Percentiles rank a stretch among this genome's conserved stretches.
Conservation (phyloP, 139 green algal species). For the Diplosphaera chodatii region DNA sequence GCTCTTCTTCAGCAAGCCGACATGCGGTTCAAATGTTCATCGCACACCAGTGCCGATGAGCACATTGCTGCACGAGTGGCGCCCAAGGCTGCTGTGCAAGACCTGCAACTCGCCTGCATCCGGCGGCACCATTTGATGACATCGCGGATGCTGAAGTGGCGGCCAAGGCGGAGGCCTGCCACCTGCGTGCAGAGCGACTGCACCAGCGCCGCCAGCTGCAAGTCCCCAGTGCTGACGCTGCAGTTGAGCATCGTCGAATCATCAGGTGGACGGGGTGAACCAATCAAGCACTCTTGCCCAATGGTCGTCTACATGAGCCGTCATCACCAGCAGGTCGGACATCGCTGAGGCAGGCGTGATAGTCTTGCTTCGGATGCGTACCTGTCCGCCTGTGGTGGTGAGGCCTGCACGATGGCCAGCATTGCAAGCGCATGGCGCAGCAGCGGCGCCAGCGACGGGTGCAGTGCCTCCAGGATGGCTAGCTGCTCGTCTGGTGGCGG, state of each 20-base stretch:
- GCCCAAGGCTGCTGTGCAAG: no score
- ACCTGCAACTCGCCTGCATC: no score
- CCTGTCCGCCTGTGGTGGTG: not conserved
- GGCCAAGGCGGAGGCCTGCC: slow-evolving; percentile 40
- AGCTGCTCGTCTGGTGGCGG: slow-evolving; percentile 61
- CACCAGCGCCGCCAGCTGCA: not conserved
- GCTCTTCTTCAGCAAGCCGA: no score
- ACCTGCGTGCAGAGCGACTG: not conserved
- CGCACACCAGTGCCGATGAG: no score
- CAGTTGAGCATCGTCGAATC: not conserved
- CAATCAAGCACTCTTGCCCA: no score
- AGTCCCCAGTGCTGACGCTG: no score
- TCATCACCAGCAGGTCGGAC: no score
- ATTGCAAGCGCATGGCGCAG: slow-evolving; percentile 52
- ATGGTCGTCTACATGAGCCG: no score
- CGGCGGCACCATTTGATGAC: slow-evolving; percentile 77
- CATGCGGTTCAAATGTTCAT: no score
- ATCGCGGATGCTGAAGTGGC: slow-evolving; percentile 72
- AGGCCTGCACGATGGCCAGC: slow-evolving; percentile 37
- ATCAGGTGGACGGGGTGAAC: no score
- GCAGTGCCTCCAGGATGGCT: slow-evolving; percentile 49
- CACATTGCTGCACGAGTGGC: no score
- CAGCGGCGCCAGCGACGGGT: slow-evolving; percentile 57
- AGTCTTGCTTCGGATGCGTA: not conserved
- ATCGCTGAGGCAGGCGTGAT: no score